Percentiles rank a stretch among this genome's conserved stretches.
These are phyloP conservation scores for Xylaria sp. DNA, from an alignment of 2,329 filamentous ascomycete genomes.

Conservation along the genomic window DNA sequence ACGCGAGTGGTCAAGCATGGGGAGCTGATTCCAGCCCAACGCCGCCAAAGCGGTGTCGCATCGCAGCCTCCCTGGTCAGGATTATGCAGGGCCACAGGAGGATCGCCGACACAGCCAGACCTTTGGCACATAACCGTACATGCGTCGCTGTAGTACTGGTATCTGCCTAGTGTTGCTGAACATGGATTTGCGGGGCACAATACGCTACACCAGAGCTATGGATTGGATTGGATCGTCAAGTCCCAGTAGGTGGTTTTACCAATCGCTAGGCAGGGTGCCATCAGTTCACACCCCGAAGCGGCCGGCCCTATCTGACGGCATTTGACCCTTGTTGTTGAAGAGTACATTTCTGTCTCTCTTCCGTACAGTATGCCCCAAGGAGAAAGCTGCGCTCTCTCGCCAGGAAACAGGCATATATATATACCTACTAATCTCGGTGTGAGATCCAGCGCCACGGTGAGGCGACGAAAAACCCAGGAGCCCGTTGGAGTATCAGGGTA, in stretches of 20 bases:
- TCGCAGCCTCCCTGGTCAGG: constrained; percentile 37
- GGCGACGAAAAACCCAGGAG: constrained; percentile 6
- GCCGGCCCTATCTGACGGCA: constrained; percentile 21
- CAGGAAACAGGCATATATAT: not conserved
- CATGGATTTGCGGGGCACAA: constrained; percentile 26
- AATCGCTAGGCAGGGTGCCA: constrained; percentile 14
- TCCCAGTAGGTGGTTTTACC: constrained; percentile 14
- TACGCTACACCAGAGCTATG: constrained; percentile 3
- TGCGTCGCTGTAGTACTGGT: not conserved
- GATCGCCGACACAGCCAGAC: constrained; percentile 40
- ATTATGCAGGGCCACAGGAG: constrained; percentile 40
- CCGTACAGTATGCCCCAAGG: not conserved
- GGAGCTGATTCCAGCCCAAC: constrained; percentile 41
- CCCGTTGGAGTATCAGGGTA: not conserved
- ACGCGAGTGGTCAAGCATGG: constrained; percentile 30
- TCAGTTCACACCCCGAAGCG: constrained; percentile 20
- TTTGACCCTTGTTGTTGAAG: constrained; percentile 19
- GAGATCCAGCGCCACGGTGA: constrained; percentile 28
- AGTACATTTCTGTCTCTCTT: not conserved
- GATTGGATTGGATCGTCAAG: constrained; percentile 25
- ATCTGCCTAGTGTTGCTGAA: not conserved
- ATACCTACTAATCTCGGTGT: constrained; percentile 10
- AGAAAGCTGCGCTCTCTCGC: constrained; percentile 7
- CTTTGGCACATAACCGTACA: constrained; percentile 19
- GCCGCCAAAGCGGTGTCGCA: constrained; percentile 36